phyloP scores from a whole-genome alignment of 2,329 filamentous ascomycete species.

The Epichloe hybrida region DNA sequence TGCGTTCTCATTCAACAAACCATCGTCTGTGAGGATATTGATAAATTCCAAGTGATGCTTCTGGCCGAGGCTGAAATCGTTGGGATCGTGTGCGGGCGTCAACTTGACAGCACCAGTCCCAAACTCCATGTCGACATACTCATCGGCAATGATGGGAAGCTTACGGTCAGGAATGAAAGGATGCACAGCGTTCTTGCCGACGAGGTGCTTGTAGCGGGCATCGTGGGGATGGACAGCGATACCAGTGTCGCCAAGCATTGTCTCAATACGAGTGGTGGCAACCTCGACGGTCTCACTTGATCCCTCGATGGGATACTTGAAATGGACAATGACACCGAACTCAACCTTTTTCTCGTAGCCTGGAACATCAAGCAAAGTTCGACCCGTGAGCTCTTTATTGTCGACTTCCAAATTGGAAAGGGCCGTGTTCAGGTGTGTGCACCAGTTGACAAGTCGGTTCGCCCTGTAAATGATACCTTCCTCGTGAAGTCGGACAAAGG shows the following conservation, averaged over 20 bases:
- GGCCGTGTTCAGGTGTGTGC: slow-evolving; percentile 75
- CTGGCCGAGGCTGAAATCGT: slow-evolving; percentile 81
- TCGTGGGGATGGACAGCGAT: slow-evolving; percentile 89
- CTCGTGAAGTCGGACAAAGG: slow-evolving; percentile 79
- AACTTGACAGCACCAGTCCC: slow-evolving; percentile 96
- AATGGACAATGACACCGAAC: slow-evolving; percentile 82
- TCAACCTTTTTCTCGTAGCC: slow-evolving; percentile 95
- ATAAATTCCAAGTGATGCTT: slow-evolving; percentile 79
- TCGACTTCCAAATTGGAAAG: slow-evolving; percentile 88
- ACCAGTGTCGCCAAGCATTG: slow-evolving; percentile 87
- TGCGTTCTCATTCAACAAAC: slow-evolving; percentile 72
- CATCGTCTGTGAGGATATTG: slow-evolving; percentile 88
- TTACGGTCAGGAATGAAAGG: slow-evolving; percentile 70
- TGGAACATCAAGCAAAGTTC: slow-evolving; percentile 82
- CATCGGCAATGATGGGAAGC: slow-evolving; percentile 74
- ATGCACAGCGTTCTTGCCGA: slow-evolving; percentile 76
- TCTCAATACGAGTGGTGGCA: slow-evolving; percentile 86
- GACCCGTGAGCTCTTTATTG: slow-evolving; percentile 77
- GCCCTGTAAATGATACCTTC: slow-evolving; percentile 89
- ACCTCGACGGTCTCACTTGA: slow-evolving; percentile 75
- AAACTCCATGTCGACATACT: slow-evolving; percentile 83
- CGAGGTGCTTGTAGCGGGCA: slow-evolving; percentile 69
- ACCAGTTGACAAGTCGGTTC: slow-evolving; percentile 94
- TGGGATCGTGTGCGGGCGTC: slow-evolving; percentile 87
- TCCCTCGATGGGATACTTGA: slow-evolving; percentile 82